Base-by-base conservation (phyloP, 2,329 filamentous ascomycete genomes). In the Metarhizium rileyi region DNA sequence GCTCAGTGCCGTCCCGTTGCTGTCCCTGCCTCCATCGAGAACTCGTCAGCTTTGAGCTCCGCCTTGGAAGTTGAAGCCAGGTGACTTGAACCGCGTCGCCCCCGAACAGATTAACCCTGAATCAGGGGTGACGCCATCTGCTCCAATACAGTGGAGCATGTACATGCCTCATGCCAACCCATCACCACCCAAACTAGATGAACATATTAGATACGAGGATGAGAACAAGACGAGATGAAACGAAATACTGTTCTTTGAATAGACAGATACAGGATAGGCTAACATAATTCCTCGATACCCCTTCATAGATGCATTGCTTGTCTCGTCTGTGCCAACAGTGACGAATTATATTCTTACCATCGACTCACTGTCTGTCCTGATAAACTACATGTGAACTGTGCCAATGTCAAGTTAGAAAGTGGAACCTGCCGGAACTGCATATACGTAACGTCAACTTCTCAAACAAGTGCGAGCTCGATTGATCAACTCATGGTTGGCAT, bases 1-100 rank as follows among this genome's bases (percentile, higher is more conserved):
- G 73, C 67, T 22, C 71, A 71, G 43, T 74, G 76, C 16, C 59
- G 60, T 12, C 63, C 65, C 28, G 55, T 69, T 25, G 55, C 63
- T 23, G 52, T 66, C 5, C 59, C 66, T 18, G 62, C 58, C 42
- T 52, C 56, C n/a, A 46, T 53, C 18, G 20, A 50, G 44, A 23
- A 52, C 38, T 46, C 59, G 42, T 58, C 56, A 9, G 65, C 54
- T 48, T 61, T 56, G 51, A 62, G 58, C 55, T 61, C 64, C 25
- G 60, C 59, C 27, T 48, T 66, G n/a, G 61, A 69, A 22, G 48
- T 54, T 41, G 28, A 45, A 12, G 35, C 46, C n/a, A 36, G 28
- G 26, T 45, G 16, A 30, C 20, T 20, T 26, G 26, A 35, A n/a
- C 43, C 18, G 57, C 56, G 12, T 14, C 9, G 20, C 22, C 10